Conservation (phyloP, 139 green algal genomes). For the Picochlorum costavermella region DNA sequence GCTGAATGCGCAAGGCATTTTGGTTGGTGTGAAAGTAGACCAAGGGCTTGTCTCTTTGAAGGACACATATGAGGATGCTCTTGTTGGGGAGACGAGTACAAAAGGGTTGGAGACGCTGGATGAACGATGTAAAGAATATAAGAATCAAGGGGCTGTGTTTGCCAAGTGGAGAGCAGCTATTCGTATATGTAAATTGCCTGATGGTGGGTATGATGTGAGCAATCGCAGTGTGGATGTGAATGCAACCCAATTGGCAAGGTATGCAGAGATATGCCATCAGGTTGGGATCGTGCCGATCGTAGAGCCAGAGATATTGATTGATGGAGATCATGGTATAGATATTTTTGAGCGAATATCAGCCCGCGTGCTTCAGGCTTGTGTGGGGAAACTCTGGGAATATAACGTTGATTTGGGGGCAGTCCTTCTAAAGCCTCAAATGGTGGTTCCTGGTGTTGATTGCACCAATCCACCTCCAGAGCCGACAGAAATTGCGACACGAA, state of each 20-base stretch:
- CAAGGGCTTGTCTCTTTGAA: constrained; percentile 68
- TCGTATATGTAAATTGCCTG: constrained; percentile 33
- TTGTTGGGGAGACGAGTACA: constrained; percentile 75
- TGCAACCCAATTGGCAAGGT: constrained; percentile 76
- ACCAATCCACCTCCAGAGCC: constrained; percentile 12
- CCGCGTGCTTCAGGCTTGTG: constrained; percentile 37
- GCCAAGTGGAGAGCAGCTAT: constrained; percentile 93
- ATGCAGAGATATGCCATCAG: constrained; percentile 82
- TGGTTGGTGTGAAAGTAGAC: constrained; percentile 81
- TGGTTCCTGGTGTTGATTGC: constrained; percentile 46
- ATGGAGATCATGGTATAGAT: constrained; percentile 69
- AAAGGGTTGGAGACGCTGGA: constrained; percentile 72
- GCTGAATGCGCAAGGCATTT: constrained; percentile 53
- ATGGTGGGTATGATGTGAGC: constrained; percentile 31
- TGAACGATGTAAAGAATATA: constrained; percentile 54
- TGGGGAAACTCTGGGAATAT: constrained; percentile 46
- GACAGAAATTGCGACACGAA: constrained; percentile 60
- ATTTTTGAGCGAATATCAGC: constrained; percentile 28
- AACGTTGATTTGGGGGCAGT: constrained; percentile 64
- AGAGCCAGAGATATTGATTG: constrained; percentile 91
- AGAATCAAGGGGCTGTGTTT: constrained; percentile 48
- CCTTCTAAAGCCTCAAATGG: constrained; percentile 93
- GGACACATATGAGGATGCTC: neutral
- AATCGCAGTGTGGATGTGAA: constrained; percentile 65
- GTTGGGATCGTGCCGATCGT: constrained; percentile 82